phyloP scores from a whole-genome alignment of 2,329 filamentous ascomycete species.

The Meredithiella fracta region DNA sequence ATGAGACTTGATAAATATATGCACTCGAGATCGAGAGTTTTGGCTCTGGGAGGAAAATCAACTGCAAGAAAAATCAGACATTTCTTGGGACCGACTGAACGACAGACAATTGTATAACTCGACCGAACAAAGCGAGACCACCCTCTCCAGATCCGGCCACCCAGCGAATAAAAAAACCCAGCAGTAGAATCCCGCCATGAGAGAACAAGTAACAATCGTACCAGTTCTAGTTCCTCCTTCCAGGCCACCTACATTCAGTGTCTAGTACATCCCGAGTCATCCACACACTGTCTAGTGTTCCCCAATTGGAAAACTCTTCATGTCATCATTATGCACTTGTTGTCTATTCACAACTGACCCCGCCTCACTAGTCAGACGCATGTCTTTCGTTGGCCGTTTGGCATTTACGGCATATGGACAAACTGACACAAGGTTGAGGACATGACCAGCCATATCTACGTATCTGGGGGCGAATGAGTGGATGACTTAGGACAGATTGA shows the following conservation, averaged over 20 bases:
- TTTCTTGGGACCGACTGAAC: neutral
- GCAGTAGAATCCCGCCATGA: neutral
- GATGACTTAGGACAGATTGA: too few relatives aligned
- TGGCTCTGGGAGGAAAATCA: neutral
- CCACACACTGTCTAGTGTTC: neutral
- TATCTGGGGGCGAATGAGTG: too few relatives aligned
- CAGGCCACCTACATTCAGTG: neutral
- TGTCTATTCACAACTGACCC: neutral
- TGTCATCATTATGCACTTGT: neutral
- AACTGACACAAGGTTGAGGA: too few relatives aligned
- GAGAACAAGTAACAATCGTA: neutral
- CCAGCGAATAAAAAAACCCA: neutral
- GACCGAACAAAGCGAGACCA: neutral
- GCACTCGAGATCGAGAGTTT: neutral
- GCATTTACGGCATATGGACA: too few relatives aligned
- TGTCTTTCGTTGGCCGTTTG: too few relatives aligned
- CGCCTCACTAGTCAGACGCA: neutral
- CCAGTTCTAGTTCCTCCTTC: neutral
- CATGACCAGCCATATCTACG: too few relatives aligned
- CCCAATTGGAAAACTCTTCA: neutral
- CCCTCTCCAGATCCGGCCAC: neutral
- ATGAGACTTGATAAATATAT: neutral
- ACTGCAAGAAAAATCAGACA: neutral
- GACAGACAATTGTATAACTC: neutral
- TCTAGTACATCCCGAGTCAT: neutral